phyloP scores from a whole-genome alignment of 345 rosid species.

The Eutrema japonicum region DNA sequence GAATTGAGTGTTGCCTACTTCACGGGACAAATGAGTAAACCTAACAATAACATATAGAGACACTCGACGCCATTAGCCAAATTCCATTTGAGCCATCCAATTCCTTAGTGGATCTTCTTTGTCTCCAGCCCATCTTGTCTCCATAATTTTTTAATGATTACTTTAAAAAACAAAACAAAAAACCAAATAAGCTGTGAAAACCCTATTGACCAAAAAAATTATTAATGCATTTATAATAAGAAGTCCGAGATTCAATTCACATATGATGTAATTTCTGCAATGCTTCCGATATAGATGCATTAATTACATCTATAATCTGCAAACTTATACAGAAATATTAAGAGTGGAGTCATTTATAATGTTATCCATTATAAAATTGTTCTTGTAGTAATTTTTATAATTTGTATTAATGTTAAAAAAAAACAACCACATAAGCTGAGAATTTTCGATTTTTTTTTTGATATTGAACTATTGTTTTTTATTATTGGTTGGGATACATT shows the following conservation, averaged over 20 bases:
- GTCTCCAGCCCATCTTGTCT: constrained; percentile 47
- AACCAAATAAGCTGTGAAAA: no score
- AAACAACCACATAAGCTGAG: background rate
- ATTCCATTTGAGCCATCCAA: constrained; percentile 44
- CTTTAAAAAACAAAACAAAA: background rate
- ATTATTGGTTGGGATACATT: background rate
- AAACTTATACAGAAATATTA: no score
- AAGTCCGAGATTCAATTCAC: no score
- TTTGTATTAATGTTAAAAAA: no score
- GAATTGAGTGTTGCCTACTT: constrained; percentile 43
- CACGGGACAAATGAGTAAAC: constrained; percentile 45
- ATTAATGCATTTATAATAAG: no score
- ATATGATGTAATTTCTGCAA: no score
- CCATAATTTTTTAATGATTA: constrained; percentile 29
- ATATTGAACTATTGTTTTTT: background rate
- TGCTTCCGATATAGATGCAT: no score
- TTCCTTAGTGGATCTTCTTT: constrained; percentile 43
- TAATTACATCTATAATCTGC: no score
- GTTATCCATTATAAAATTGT: no score
- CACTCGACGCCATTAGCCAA: constrained; percentile 44
- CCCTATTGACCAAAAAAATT: no score
- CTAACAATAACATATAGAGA: constrained; percentile 40
- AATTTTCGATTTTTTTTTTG: background rate
- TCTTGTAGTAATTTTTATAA: no score
- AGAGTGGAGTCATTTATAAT: no score